phyloP scores from a whole-genome alignment of 1,139 yeast genomes.

The Nakaseomyces nivariensis region DNA sequence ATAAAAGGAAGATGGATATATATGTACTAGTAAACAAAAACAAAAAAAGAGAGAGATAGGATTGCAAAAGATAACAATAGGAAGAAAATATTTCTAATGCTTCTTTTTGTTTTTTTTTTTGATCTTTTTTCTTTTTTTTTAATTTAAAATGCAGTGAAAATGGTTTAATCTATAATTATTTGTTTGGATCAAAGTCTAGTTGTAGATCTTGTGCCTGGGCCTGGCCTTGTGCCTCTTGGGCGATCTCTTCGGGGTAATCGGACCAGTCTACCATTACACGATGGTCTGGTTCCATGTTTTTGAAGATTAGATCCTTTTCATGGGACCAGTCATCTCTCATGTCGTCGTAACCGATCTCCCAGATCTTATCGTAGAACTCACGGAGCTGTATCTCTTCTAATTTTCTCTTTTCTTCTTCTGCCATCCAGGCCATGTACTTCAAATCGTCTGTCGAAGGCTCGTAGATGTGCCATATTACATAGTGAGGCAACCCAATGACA shows the following conservation, averaged over 20 bases:
- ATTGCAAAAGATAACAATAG: too few species aligned
- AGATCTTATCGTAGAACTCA: conserved; percentile 61
- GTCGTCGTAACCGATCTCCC: conserved; percentile 70
- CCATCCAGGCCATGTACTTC: conserved; percentile 97
- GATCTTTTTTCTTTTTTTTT: neutral
- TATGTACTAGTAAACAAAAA: too few species aligned
- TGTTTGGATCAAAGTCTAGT: conserved; percentile 11
- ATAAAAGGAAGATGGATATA: too few species aligned
- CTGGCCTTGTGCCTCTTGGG: neutral
- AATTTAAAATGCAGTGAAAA: neutral
- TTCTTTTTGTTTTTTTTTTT: too few species aligned
- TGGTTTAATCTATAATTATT: neutral
- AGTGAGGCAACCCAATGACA: conserved; percentile 84
- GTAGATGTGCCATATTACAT: conserved; percentile 79
- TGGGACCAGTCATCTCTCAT: conserved; percentile 57
- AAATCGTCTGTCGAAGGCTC: conserved; percentile 80
- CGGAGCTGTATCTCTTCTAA: conserved; percentile 56
- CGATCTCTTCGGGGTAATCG: conserved; percentile 36
- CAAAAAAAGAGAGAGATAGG: too few species aligned
- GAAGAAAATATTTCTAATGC: too few species aligned
- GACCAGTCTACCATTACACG: conserved; percentile 54
- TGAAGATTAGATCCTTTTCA: conserved; percentile 57
- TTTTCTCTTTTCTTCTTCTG: conserved; percentile 73
- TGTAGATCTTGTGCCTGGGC: conserved; percentile 6
- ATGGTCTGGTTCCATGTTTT: conserved; percentile 46